Evolutionary conservation across 306 rosid genomes (phyloP), one percentile per base, ranked within the genome.

Genomic region (Cicer cuneatum): DNA sequence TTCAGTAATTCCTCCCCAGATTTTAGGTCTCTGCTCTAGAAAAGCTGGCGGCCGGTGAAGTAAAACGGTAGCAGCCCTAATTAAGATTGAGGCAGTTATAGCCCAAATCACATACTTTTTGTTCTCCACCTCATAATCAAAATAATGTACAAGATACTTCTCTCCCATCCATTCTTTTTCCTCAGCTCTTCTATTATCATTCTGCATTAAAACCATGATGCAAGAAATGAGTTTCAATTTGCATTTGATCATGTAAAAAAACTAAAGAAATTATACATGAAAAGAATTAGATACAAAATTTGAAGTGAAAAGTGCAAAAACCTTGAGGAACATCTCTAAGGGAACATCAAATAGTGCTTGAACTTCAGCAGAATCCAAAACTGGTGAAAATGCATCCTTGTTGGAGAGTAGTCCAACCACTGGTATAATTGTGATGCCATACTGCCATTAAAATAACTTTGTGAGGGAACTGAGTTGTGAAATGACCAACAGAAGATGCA

Each of bases 301-400:
- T n/a, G 7, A 39, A 40, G 78, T 13, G 37, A 82, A 51, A 74
- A 69, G 56, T 37, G 33, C n/a, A 47, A 43, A 88, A 61, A 92
- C 98, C 98, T 91, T 86, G 73, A 91, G 97, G 84, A 91, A 91
- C 97, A 93, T 85, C 78, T 88, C 96, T 73, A 93, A 80, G 2
- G 98, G 98, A 75, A 74, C 96, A 79, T 93, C 87, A 52, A 93
- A 93, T 74, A 93, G 42, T 38, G 85, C 87, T 78, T 89, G 94
- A 39, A 91, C 97, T 87, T 93, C 98, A 65, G 90, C 84, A 11
- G 91, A 65, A 61, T 84, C 86, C 72, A 87, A 81, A 71, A 78
- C 51, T 29, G 98, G 94, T 56, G 80, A 80, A 69, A 91, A 93
- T 74, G 91, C 86, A 83, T 87, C 78, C 83, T 77, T 87, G 78